Evolutionary conservation across 192 early-diverging fungal genomes (phyloP), one percentile per base, ranked within the genome.

Genomic region (Chytriomyces confervae): DNA sequence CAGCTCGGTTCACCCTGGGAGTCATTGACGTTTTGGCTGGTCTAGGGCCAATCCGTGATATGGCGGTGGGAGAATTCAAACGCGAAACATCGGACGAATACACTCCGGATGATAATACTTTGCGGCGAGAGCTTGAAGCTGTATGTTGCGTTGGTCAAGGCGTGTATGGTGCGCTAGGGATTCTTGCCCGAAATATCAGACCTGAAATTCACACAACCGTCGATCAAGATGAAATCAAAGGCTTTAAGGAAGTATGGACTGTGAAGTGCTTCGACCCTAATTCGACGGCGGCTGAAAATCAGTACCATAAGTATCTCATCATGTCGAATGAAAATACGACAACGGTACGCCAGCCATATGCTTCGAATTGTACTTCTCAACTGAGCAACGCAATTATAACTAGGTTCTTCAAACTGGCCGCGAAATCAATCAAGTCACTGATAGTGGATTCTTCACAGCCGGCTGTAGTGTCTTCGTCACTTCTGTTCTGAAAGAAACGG

Each of bases 381-480:
- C 16, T 73, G 2, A 29, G 10, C 18, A 36, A 62, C 53, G 16
- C 24, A 64, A 50, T 51, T 63, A 62, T 43, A 66, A 0, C 11
- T 72, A 94, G 93, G 91, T 97, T 20, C 84, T 99, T 66, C 81
- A 85, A 27, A 91, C 92, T 2, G 95, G 94, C 63, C 92, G 95
- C 44, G 95, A 97, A 64, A 80, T 98, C 44, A 83, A 87, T 24
- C 93, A 98, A 84, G 78, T 96, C 62, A 89, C 91, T 20, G 86
- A 88, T 43, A 88, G 86, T 1, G 92, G 89, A 5, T 98, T 97
- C 75, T 94, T 88, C 72, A 86, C 86, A 0, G 78, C 82, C 18
- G 94, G 92, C 0, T 89, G 93, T 6, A 96, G 96, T 0, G 82
- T 99, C n/a, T 86, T 79, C 1, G 93, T 92, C 6, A 91, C 91